These are phyloP conservation scores for Fraxinus xanthoxyloides DNA, from an alignment of 305 asterid species.

Conservation along the genomic window DNA sequence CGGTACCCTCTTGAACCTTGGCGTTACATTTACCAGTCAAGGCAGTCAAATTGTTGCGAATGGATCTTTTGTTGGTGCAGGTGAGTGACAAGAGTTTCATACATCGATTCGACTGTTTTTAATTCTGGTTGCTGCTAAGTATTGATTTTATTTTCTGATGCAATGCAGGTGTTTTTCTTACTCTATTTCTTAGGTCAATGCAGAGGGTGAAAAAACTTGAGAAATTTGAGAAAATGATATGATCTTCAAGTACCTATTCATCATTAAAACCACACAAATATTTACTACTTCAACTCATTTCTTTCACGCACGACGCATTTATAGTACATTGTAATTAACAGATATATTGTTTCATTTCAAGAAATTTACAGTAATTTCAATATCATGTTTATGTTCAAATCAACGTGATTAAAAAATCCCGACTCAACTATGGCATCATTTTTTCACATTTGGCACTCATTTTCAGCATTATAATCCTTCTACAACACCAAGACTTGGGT, in stretches of 20 bases:
- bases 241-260: slow-evolving; percentile 15
- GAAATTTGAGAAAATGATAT: slow-evolving; percentile 80
- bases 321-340: neutral
- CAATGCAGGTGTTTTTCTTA: slow-evolving; percentile 61
- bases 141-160: neutral
- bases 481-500: too few species aligned
- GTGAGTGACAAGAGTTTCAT: slow-evolving; percentile 30
- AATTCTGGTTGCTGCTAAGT: neutral
- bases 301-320: neutral
- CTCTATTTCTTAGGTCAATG: slow-evolving; percentile 66
- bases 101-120: neutral
- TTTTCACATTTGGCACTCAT: too few species aligned
- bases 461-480: too few species aligned
- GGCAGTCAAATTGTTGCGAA: slow-evolving; percentile 58
- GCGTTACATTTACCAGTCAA: slow-evolving; percentile 54
- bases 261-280: neutral
- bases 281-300: neutral
- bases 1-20: slow-evolving; percentile 72
- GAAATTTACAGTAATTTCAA: neutral
- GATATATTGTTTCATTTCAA: neutral
- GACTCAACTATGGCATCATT: neutral
- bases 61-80: slow-evolving; percentile 72
- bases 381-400: neutral
- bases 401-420: neutral
- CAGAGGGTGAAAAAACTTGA: slow-evolving; percentile 70